Conservation (phyloP, 495 filamentous ascomycete genomes). For the Arthonia radiata region DNA sequence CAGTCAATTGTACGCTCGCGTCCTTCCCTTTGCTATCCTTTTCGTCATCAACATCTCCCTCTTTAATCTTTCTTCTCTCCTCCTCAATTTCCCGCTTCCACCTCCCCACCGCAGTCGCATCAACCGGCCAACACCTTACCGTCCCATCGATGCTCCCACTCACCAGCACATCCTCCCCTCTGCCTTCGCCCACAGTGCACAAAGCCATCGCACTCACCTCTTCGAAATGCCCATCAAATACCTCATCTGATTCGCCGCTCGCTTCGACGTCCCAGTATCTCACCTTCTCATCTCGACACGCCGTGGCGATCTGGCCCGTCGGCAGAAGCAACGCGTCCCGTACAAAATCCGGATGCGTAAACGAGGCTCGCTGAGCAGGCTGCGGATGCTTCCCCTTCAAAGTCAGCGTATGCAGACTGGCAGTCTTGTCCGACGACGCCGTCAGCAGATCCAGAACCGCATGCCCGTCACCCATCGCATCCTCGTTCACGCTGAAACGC, state of each 20-base stretch:
- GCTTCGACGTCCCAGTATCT: slow-evolving; percentile 54
- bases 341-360: slow-evolving; percentile 73
- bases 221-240: slow-evolving; percentile 70
- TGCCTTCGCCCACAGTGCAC: not conserved
- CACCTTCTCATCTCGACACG: slow-evolving; percentile 73
- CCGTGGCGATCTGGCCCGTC: slow-evolving; percentile 54
- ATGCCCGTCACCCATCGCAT: slow-evolving; percentile 14
- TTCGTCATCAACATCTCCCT: slow-evolving; percentile 13
- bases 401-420: slow-evolving; percentile 43
- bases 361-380: slow-evolving; percentile 29
- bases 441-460: slow-evolving; percentile 69
- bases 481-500: slow-evolving; percentile 35
- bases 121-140: slow-evolving; percentile 55
- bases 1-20: slow-evolving; percentile 24
- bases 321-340: slow-evolving; percentile 51
- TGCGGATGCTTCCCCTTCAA: slow-evolving; percentile 39
- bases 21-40: slow-evolving; percentile 17
- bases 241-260: slow-evolving; percentile 50
- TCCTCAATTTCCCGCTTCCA: slow-evolving; percentile 1
- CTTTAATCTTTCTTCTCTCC: slow-evolving; percentile 11
- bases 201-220: slow-evolving; percentile 52
- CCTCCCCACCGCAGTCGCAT: slow-evolving; percentile 33
- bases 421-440: slow-evolving; percentile 63
- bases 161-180: slow-evolving; percentile 20
- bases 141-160: slow-evolving; percentile 54